Evolutionary conservation across 352 stramenopile genomes (phyloP).

Genomic region (Pythium phragmiticola): DNA sequence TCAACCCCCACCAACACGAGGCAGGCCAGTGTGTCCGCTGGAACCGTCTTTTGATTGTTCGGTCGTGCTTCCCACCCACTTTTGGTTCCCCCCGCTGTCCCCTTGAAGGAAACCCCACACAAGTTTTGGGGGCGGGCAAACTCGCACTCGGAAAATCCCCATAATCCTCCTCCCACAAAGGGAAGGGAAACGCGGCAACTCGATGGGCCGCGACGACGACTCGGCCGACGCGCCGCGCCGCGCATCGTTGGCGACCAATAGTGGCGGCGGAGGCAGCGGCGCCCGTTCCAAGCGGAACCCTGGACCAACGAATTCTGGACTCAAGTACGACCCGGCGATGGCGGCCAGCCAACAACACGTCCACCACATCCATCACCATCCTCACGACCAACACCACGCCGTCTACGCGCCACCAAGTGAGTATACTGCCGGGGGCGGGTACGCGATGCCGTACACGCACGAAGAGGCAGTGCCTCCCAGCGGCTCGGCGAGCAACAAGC

Average conservation of each 20-base stretch:
- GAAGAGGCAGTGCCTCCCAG: slow-evolving; percentile 25
- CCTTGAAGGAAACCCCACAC: slow-evolving; percentile 22
- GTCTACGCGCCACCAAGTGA: background rate
- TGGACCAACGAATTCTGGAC: background rate
- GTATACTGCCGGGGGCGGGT: background rate
- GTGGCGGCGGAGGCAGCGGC: background rate
- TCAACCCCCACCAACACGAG: slow-evolving; percentile 6
- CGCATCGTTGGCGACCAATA: background rate
- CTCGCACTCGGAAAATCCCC: background rate
- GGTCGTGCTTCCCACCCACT: slow-evolving; percentile 22
- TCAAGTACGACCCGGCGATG: slow-evolving; percentile 26
- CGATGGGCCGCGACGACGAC: slow-evolving; percentile 30
- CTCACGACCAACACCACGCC: background rate
- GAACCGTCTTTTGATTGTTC: slow-evolving; percentile 11
- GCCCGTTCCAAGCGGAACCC: background rate
- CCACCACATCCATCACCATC: background rate
- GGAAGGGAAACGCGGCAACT: background rate
- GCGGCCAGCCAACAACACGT: background rate
- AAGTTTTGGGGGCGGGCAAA: slow-evolving; percentile 2
- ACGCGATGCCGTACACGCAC: slow-evolving; percentile 33
- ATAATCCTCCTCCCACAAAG: background rate
- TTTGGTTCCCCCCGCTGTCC: slow-evolving; percentile 18
- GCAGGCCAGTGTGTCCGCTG: background rate
- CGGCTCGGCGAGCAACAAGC: slow-evolving; percentile 29
- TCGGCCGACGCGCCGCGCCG: slow-evolving; percentile 14